A percentile compares a stretch with the other conserved stretches of the same genome.
These are phyloP conservation scores for Singerocomus inundabilis DNA, from an alignment of 1,284 basidiomycete genomes.

Conservation along the genomic window DNA sequence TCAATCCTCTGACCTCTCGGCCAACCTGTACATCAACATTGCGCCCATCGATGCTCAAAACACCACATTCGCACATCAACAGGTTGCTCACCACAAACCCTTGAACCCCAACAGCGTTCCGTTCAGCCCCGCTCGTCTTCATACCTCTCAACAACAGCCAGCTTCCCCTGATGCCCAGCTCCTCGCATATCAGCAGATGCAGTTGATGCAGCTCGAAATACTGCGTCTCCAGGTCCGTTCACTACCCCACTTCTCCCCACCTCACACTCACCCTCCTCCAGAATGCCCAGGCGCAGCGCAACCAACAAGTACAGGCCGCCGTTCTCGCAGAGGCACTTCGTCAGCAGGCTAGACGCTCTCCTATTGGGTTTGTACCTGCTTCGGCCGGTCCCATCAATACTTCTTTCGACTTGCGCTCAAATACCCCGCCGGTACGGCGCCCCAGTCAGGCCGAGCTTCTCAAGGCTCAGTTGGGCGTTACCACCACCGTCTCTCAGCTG, in stretches of 20 bases:
- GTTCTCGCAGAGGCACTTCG: slow-evolving; percentile 60
- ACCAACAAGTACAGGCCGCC: slow-evolving; percentile 46
- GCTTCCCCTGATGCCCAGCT: slow-evolving; percentile 45
- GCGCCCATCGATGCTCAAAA: slow-evolving; percentile 65
- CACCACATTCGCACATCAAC: slow-evolving; percentile 64
- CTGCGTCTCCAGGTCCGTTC: slow-evolving; percentile 68
- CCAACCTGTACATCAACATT: slow-evolving; percentile 50
- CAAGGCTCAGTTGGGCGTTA: slow-evolving; percentile 53
- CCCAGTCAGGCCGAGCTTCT: slow-evolving; percentile 63
- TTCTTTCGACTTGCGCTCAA: slow-evolving; percentile 60
- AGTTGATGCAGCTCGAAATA: slow-evolving; percentile 80
- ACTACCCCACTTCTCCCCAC: not conserved
- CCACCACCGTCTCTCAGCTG: slow-evolving; percentile 13
- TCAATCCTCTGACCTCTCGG: slow-evolving; percentile 52
- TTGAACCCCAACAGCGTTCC: slow-evolving; percentile 59
- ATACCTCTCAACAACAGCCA: slow-evolving; percentile 37
- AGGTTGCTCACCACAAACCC: slow-evolving; percentile 37
- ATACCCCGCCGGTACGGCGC: slow-evolving; percentile 57
- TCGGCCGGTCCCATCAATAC: slow-evolving; percentile 65
- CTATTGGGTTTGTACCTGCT: slow-evolving; percentile 55
- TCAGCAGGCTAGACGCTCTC: slow-evolving; percentile 56
- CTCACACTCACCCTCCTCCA: slow-evolving; percentile 10
- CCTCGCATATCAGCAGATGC: slow-evolving; percentile 65
- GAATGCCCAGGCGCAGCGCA: slow-evolving; percentile 38
- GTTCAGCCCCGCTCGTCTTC: slow-evolving; percentile 48